Base-by-base conservation (phyloP, 2,329 filamentous ascomycete species). In the Xylaria digitata region DNA sequence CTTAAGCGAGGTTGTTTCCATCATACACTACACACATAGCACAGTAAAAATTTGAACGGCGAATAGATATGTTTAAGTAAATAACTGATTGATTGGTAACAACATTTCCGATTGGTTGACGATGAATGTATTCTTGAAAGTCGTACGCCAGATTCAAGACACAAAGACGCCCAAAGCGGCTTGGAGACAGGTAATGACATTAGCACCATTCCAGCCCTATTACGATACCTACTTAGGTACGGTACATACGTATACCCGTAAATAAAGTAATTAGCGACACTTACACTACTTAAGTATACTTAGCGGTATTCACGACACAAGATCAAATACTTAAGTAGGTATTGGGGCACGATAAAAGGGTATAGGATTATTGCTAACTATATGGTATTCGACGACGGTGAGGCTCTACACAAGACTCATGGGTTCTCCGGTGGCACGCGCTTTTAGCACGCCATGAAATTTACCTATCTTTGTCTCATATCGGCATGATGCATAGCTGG, bases 151-250 rank as follows among this genome's bases (percentile, higher is more conserved):
- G 37, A 26, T 15, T 17, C 37, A 17, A 55, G 15, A 43, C 53
- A 43, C 52, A 34, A 54, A 54, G 26, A 26, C 26, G 48, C 19
- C 21, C 46, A 50, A 50, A n/a, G 13, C 34, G n/a, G n/a, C 53
- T 23, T 19, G 32, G 23, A 61, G 50, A 34, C 42, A 13, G 34
- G 49, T 43, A 45, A 54, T 26, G 48, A 54, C 62, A 46, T 54
- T 50, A 17, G 30, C 23, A 9, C 37, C 54, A 58, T 63, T 46
- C 40, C 46, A 52, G 48, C 30, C 54, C 6, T 46, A 53, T 48
- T 37, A 32, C 17, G 40, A 48, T 48, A 50, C n/a, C 40, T 54
- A 26, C 42, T 30, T 37, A 42, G 30, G 52, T 19, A n/a, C 21
- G 19, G 37, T n/a, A 40, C 37, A 26, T 8, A 37, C 17, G 54